Base-by-base conservation (phyloP, 805 yeast genomes). In the Maudiozyma bulderi region DNA sequence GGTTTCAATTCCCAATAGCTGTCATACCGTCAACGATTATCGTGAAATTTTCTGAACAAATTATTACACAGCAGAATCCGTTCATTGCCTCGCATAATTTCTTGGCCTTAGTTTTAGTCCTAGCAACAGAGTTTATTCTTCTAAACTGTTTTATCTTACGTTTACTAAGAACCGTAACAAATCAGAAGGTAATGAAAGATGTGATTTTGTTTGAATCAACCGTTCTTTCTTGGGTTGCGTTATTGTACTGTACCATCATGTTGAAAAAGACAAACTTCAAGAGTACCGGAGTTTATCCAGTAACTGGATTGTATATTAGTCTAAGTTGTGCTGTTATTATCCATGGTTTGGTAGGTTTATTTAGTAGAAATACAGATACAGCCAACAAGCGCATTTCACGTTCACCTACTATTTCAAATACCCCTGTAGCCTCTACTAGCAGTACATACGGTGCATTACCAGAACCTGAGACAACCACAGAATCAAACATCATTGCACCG, bases 1-100 rank as follows among this genome's bases (percentile, higher is more conserved):
- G 77, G 72, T 53, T 77, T 20, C 74, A 89, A 55, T 73, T 82
- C 34, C 90, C 95, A 1, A 40, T 81, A 5, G 72, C 89, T 15
- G 55, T 82, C 14, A 58, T 62, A 0, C 46, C 76, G 8, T 76
- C 91, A 0, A 56, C 66, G 10, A 54, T 72, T 13, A 54, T 70
- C 11, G 62, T 76, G 0, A 56, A 57, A 34, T 54, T 66, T 43
- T 60, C 71, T 10, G 61, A 75, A 55, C 59, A 73, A 54, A 59
- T 74, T 61, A 56, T 81, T 53, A 53, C 66, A 54, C 50, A 63
- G 34, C 49, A 60, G 46, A 77, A 78, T 68, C 81, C 81, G 5
- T 62, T 71, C 47, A 57, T 80, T 13, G 62, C 79, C n/a, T 77
- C 83, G 2, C 70, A 77, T 20, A 73, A 76, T 51, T 77, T 71